Evolutionary conservation across 23 red algal genomes (phyloP), one percentile per base, ranked within the genome.

Genomic region (Gracilaria domingensis): DNA sequence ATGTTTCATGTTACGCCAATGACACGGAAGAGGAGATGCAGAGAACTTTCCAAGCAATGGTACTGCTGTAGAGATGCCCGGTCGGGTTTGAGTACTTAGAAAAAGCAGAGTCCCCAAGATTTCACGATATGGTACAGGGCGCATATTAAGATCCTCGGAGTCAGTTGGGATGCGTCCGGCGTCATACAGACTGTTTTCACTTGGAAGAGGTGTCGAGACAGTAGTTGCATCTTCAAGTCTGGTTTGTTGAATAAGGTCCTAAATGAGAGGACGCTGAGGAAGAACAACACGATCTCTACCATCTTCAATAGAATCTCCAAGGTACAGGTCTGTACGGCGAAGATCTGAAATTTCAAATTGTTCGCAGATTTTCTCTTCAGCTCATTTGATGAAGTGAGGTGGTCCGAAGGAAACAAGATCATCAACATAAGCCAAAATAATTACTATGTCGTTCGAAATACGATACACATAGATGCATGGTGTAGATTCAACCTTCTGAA

Each of bases 401-500:
- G 62, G 50, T 74, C 82, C 66, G 2, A 86, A 86, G n/a, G 53
- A 24, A 53, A 0, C 37, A 26, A 71, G 13, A 0, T 86, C 5
- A 7, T 86, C 61, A 23, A 86, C 42, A 86, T 71, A 86, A 45
- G 57, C 8, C 11, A 86, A 33, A 0, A 40, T 11, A 69, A 86
- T 86, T 16, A 86, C 64, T 8, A 74, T 53, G 30, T 70, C 9
- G n/a, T 0, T 23, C 20, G 7, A 2, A 23, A 2, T 6, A 23
- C 8, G 7, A n/a, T 58, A 58, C 20, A 16, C 20, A 32, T 16
- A 74, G 8, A 8, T 18, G 30, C 67, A 74, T n/a, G 25, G 67
- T 4, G 6, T 2, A 45, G 67, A 74, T 18, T n/a, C n/a, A n/a
- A n/a, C 2, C 17, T 20, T 5, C 14, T 45, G 8, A 12, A 2